Conservation (phyloP, 1,139 yeast genomes). For the Geotrichum phurueaensis region DNA sequence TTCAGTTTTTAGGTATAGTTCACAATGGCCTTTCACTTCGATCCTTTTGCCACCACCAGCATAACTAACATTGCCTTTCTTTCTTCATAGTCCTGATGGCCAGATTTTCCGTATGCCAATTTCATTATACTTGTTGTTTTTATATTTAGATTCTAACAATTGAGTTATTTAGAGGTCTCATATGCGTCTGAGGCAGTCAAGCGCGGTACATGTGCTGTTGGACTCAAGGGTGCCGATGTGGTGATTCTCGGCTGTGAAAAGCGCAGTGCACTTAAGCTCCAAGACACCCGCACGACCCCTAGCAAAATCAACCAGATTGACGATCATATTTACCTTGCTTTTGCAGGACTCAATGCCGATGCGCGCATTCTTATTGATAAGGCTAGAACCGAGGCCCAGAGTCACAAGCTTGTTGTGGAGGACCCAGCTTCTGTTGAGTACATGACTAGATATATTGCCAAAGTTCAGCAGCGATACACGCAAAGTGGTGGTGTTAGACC, state of each 20-base stretch:
- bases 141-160: conserved; percentile 3
- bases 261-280: conserved; percentile 88
- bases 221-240: conserved; percentile 81
- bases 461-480: conserved; percentile 95
- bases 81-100: conserved; percentile 76
- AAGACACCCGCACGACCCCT: conserved; percentile 94
- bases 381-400: conserved; percentile 95
- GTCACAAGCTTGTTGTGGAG: conserved; percentile 88
- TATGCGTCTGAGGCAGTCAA: conserved; percentile 97
- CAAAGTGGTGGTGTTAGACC: conserved; percentile 97
- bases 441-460: conserved; percentile 89
- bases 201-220: conserved; percentile 97
- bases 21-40: background rate
- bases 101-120: conserved; percentile 80
- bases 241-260: conserved; percentile 96
- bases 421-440: conserved; percentile 92
- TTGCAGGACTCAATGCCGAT: conserved; percentile 97
- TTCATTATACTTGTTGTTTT: background rate
- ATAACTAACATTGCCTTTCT: conserved; percentile 22
- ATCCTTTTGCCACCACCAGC: conserved; percentile 6
- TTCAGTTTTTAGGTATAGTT: conserved; percentile 86
- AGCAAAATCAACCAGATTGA: conserved; percentile 89
- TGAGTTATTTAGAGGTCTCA: conserved; percentile 63
- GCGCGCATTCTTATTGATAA: conserved; percentile 91
- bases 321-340: conserved; percentile 83